Base-by-base conservation (phyloP, 257 asterid genomes). In the Scutellaria minor region DNA sequence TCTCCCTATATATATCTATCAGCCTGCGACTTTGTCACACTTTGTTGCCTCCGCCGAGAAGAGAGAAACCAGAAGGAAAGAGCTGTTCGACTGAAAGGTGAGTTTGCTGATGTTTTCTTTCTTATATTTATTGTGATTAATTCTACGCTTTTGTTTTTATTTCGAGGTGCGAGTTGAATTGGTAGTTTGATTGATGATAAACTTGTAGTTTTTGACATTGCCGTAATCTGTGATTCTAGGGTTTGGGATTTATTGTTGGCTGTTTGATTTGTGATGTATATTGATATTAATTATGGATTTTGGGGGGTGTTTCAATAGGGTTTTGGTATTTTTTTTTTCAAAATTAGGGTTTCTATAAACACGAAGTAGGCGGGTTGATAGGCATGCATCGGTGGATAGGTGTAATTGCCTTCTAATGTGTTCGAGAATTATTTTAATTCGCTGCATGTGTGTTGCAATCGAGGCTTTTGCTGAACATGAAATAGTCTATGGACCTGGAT, bases 1-100 rank as follows among this genome's bases (percentile, higher is more conserved):
- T 9, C 65, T 51, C 4, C 27, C 81, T 78, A 85, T 85, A 88
- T 62, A 84, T 87, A 76, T 0, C 9, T 75, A 27, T 35, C 56
- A 27, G 50, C 72, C 78, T 51, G 40, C 5, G 0, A 0, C 0
- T 0, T 0, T 1, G 37, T 0, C 6, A 20, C 45, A 54, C 55
- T 74, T 79, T 73, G 68, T 37, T 13, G 65, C 73, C 71, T 66
- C 71, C 69, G 11, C 66, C 13, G 12, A 20, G 41, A 9, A 37
- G 11, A 31, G 52, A 11, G 45, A 22, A 13, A 9, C 61, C 51
- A 75, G 53, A 57, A 35, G 14, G 45, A 51, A 40, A 39, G 57
- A 66, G 50, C 15, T 22, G 47, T 44, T 68, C 68, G 7, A 47
- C 11, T 35, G 0, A 40, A 72, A 76, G 88, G 89, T 85, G 4